phyloP scores from a whole-genome alignment of 192 early-diverging fungal genomes.

The Linnemannia exigua region DNA sequence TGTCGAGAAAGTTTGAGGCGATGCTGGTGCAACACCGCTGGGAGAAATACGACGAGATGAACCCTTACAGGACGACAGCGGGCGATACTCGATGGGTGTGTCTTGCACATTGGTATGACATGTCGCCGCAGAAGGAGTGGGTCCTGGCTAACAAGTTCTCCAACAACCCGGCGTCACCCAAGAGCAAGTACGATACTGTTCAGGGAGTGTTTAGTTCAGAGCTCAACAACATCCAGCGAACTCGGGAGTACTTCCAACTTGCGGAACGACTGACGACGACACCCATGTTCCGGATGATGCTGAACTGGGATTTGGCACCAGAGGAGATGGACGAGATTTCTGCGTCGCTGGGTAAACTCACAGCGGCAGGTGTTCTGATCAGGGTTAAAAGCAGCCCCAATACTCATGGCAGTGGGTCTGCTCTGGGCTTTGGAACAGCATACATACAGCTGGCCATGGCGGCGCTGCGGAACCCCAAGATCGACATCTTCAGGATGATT shows the following conservation, averaged over 20 bases:
- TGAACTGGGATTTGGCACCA: conserved; percentile 42
- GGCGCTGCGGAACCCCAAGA: not conserved
- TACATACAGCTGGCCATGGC: not conserved
- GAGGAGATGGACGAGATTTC: conserved; percentile 34
- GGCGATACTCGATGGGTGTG: conserved; percentile 36
- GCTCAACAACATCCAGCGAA: conserved; percentile 17
- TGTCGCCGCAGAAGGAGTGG: conserved; percentile 15
- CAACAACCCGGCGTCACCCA: conserved; percentile 8
- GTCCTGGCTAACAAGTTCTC: conserved; percentile 17
- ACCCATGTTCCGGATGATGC: conserved; percentile 16
- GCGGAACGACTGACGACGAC: conserved; percentile 27
- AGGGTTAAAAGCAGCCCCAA: not conserved
- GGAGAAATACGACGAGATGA: conserved; percentile 9
- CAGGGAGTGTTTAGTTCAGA: conserved; percentile 20
- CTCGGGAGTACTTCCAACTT: conserved; percentile 16
- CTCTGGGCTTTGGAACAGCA: not conserved
- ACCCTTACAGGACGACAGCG: conserved; percentile 11
- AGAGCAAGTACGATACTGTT: conserved; percentile 12
- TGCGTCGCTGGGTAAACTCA: conserved; percentile 12
- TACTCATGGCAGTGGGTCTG: not conserved
- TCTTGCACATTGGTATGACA: conserved; percentile 6
- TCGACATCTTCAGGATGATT: conserved; percentile 2
- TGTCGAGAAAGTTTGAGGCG: not conserved
- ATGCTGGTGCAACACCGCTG: not conserved
- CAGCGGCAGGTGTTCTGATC: conserved; percentile 19